Percentiles rank a stretch among this genome's conserved stretches.
Conservation (phyloP, 306 rosid species). For the Nissolia schottii region DNA sequence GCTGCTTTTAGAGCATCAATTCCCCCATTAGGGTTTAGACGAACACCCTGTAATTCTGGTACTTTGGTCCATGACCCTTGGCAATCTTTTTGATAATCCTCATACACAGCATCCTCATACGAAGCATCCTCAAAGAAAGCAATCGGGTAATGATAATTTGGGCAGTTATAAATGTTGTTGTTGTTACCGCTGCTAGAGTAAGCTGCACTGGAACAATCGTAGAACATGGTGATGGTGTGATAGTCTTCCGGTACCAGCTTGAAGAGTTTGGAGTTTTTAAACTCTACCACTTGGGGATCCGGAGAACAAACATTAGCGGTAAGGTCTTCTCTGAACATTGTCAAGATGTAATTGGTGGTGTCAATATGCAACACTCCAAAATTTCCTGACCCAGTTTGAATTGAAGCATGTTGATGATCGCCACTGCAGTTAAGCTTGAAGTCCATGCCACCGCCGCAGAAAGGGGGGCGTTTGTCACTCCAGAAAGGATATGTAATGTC, state of each 20-base stretch:
- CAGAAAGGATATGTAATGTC: constrained; percentile 39
- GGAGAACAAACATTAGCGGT: neutral
- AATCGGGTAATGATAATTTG: fast-evolving
- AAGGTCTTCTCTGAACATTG: constrained; percentile 2
- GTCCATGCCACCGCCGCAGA: constrained; percentile 8
- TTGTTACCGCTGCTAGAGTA: no score
- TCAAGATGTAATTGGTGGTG: neutral
- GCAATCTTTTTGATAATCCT: fast-evolving
- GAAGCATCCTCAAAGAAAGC: neutral
- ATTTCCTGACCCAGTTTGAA: neutral
- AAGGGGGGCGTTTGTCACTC: neutral
- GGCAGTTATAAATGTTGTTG: constrained; percentile 18
- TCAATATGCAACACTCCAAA: neutral
- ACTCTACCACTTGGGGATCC: no score
- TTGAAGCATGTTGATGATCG: neutral
- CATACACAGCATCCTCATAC: no score
- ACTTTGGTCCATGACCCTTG: neutral
- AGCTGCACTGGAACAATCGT: neutral
- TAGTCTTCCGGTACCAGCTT: no score
- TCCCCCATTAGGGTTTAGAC: fast-evolving
- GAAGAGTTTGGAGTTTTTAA: no score
- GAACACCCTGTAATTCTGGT: neutral
- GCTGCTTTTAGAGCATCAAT: fast-evolving
- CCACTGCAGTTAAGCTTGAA: constrained; percentile 22
- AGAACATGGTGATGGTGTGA: constrained; percentile 10